Conservation (phyloP, 495 filamentous ascomycete species). For the Penicillium arizonense region DNA sequence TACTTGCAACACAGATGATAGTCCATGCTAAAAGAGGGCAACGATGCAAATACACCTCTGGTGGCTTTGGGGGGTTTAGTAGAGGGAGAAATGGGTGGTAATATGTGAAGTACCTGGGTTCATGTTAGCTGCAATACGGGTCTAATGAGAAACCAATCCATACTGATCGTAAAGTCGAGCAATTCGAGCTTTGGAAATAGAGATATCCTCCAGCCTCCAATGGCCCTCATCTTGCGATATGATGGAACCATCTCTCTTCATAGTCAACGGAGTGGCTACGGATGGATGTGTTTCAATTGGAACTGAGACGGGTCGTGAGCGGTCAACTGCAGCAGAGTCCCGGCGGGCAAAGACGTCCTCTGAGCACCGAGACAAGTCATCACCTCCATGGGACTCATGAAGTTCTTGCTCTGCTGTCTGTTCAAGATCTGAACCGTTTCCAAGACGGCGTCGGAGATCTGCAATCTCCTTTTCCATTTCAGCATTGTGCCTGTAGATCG, state of each 20-base stretch:
- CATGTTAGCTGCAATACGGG: slow-evolving; percentile 8
- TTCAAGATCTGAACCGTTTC: slow-evolving; percentile 29
- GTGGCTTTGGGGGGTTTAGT: slow-evolving; percentile 65
- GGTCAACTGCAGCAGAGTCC: slow-evolving; percentile 28
- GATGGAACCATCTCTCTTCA: slow-evolving; percentile 41
- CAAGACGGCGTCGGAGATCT: slow-evolving; percentile 45
- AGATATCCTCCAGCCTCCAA: slow-evolving; percentile 45
- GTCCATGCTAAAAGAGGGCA: slow-evolving; percentile 83
- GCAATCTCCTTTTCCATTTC: slow-evolving; percentile 52
- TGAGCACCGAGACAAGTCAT: slow-evolving; percentile 40
- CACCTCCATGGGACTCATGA: slow-evolving; percentile 26
- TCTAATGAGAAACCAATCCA: background rate
- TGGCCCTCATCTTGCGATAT: slow-evolving; percentile 38
- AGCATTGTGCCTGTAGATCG: slow-evolving; percentile 42
- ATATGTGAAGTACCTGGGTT: slow-evolving; percentile 61
- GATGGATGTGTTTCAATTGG: slow-evolving; percentile 36
- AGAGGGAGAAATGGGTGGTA: slow-evolving; percentile 89
- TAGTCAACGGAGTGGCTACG: slow-evolving; percentile 38
- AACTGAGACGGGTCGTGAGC: slow-evolving; percentile 36
- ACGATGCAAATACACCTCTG: slow-evolving; percentile 74
- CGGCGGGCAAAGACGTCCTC: slow-evolving; percentile 38
- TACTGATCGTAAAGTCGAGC: slow-evolving; percentile 47
- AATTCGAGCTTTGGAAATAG: slow-evolving; percentile 37
- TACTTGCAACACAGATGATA: slow-evolving; percentile 77
- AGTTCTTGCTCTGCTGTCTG: slow-evolving; percentile 19